Conservation (phyloP, 2,329 filamentous ascomycete species). For the Cladophialophora carrionii region DNA sequence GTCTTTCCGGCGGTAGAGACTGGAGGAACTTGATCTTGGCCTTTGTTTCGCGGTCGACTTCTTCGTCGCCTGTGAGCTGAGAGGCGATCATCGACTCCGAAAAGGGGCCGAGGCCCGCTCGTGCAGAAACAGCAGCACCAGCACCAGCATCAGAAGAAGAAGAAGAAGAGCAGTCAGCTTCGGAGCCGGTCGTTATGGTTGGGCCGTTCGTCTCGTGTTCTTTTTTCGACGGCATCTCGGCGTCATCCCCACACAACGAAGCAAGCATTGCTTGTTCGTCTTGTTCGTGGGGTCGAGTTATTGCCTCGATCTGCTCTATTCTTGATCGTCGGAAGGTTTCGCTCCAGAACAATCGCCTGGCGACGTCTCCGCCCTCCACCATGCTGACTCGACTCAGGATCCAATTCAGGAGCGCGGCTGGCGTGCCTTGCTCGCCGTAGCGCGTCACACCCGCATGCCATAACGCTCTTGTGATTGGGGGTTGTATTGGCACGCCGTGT, state of each 20-base stretch:
- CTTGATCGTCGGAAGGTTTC: constrained; percentile 20
- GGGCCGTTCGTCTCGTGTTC: neutral
- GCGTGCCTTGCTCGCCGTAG: constrained; percentile 45
- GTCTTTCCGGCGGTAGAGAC: constrained; percentile 2
- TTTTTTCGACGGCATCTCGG: neutral
- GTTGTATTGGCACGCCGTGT: constrained; percentile 49
- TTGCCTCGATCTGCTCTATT: constrained; percentile 13
- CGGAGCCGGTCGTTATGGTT: neutral
- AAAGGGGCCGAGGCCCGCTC: neutral
- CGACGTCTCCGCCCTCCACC: constrained; percentile 51
- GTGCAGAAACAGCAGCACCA: too few relatives aligned
- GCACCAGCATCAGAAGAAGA: neutral
- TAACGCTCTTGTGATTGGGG: constrained; percentile 53
- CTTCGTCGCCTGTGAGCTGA: neutral
- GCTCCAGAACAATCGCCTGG: constrained; percentile 37
- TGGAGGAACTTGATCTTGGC: constrained; percentile 5
- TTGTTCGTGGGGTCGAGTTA: neutral
- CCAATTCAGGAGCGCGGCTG: constrained; percentile 46
- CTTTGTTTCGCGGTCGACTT: neutral
- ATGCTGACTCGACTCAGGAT: constrained; percentile 50
- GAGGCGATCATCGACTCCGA: neutral
- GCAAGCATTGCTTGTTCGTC: constrained; percentile 5
- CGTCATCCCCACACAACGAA: neutral
- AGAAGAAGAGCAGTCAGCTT: neutral
- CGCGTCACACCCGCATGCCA: constrained; percentile 55